Conservation (phyloP, 2,329 filamentous ascomycete species). For the Apiospora rasikravindrae region DNA sequence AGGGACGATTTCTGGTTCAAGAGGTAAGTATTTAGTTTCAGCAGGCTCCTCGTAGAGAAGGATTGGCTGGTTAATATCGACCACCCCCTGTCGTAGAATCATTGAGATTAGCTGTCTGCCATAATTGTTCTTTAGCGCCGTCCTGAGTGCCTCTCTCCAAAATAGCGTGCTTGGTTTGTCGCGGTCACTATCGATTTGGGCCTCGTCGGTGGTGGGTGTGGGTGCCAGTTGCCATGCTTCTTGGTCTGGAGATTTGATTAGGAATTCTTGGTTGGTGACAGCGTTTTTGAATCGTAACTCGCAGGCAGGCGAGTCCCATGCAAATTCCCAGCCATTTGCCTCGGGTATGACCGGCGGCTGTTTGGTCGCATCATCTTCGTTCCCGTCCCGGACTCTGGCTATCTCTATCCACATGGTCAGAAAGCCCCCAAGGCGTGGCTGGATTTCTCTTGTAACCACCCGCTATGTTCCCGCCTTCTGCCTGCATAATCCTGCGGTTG, state of each 20-base stretch:
- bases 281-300: conserved; percentile 7
- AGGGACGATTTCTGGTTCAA: not conserved
- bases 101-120: not conserved
- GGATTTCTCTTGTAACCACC: not conserved
- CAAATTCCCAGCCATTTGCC: conserved; percentile 12
- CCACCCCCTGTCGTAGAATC: not conserved
- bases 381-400: not conserved
- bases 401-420: not conserved
- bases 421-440: not conserved
- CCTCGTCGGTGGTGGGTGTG: not conserved
- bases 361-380: not conserved
- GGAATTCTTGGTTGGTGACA: conserved; percentile 3
- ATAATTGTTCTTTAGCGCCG: not conserved
- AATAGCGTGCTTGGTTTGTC: not conserved
- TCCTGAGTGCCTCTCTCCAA: conserved; percentile 15
- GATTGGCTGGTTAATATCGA: conserved; percentile 10
- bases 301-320: not conserved
- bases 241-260: not conserved
- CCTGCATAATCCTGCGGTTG: not conserved
- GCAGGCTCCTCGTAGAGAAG: not conserved
- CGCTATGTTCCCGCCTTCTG: not conserved
- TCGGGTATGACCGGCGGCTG: not conserved
- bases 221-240: not conserved
- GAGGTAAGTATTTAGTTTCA: not conserved
- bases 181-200: not conserved